Percentiles rank a stretch among this genome's conserved stretches.
Conservation (phyloP, 2,329 filamentous ascomycete genomes). For the Botrytis hyacinthi region DNA sequence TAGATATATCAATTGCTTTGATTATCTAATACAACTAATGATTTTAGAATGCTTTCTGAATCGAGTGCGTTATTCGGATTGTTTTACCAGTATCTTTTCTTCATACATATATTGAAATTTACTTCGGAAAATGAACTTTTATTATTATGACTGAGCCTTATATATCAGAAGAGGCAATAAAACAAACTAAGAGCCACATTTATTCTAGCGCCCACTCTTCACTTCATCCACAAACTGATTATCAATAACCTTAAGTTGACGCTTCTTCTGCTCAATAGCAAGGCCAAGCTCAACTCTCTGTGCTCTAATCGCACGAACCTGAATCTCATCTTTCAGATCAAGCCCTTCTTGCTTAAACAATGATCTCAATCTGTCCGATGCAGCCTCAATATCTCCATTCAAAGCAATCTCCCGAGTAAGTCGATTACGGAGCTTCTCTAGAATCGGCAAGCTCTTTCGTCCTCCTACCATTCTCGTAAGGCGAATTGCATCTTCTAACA, state of each 20-base stretch:
- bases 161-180: fast-evolving
- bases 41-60: no score
- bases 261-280: neutral
- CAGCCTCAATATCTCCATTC: neutral
- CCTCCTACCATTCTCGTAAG: neutral
- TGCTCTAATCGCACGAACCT: neutral
- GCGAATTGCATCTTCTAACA: neutral
- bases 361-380: neutral
- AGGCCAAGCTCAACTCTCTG: neutral
- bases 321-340: neutral
- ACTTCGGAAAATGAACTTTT: neutral
- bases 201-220: no score
- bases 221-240: neutral
- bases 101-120: neutral
- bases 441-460: neutral
- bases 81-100: neutral
- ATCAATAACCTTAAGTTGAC: neutral
- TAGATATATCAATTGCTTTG: no score
- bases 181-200: neutral
- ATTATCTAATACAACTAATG: no score
- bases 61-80: neutral
- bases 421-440: neutral
- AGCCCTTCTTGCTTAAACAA: neutral
- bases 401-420: neutral
- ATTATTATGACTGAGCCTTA: neutral